These are phyloP conservation scores for Sphagnum magellanicum DNA, from an alignment of 228 moss, liverwort and hornwort species.

Conservation along the genomic window DNA sequence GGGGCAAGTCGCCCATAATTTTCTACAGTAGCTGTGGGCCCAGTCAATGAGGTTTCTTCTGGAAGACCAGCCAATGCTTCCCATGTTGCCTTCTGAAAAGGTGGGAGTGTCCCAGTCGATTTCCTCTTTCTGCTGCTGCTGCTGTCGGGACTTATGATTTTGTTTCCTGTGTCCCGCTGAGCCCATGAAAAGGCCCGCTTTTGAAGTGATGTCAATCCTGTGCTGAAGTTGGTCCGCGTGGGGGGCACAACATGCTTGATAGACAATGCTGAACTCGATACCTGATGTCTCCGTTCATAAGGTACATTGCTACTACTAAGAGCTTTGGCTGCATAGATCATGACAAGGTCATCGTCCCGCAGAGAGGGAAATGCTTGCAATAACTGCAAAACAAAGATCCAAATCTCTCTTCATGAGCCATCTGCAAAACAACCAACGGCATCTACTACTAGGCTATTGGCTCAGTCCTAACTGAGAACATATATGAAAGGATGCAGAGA, in stretches of 20 bases:
- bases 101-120: constrained; percentile 68
- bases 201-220: constrained; percentile 64
- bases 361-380: constrained; percentile 88
- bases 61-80: constrained; percentile 94
- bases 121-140: constrained; percentile 73
- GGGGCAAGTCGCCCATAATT: constrained; percentile 73
- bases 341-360: constrained; percentile 72
- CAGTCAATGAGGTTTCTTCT: constrained; percentile 51
- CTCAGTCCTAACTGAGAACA: no score
- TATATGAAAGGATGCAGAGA: no score
- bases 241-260: constrained; percentile 44
- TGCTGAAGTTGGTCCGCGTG: constrained; percentile 63
- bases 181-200: constrained; percentile 89
- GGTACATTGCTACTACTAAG: constrained; percentile 46
- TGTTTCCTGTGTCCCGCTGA: constrained; percentile 59
- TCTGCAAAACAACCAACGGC: no score
- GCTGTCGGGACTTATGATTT: constrained; percentile 52
- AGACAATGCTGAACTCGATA: constrained; percentile 24
- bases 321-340: constrained; percentile 82
- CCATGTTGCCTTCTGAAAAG: constrained; percentile 89
- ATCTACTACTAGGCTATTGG: no score
- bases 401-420: neutral
- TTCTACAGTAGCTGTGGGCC: constrained; percentile 36
- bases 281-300: constrained; percentile 52
- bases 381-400: constrained; percentile 43